Percentiles rank a stretch among this genome's conserved stretches.
phyloP scores from a whole-genome alignment of 192 early-diverging fungal genomes.

The Coemansia sp. region DNA sequence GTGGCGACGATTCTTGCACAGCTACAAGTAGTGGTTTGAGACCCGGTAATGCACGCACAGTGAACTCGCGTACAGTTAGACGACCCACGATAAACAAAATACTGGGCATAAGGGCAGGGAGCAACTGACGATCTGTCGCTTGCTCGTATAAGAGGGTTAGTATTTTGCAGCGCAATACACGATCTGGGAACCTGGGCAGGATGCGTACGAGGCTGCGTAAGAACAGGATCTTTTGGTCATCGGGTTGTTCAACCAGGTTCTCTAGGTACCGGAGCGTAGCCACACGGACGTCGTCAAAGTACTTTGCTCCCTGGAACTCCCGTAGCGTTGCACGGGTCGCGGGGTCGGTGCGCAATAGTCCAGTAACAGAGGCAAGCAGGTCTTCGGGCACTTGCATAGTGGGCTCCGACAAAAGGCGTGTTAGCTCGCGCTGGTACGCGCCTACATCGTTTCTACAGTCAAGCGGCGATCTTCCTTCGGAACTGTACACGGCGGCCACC shows the following conservation, averaged over 20 bases:
- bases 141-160: slow-evolving; percentile 69
- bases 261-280: slow-evolving; percentile 81
- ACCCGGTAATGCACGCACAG: slow-evolving; percentile 58
- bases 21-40: slow-evolving; percentile 61
- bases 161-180: slow-evolving; percentile 71
- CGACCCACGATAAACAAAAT: slow-evolving; percentile 71
- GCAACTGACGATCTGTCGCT: slow-evolving; percentile 70
- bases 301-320: slow-evolving; percentile 67
- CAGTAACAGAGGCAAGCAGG: slow-evolving; percentile 52
- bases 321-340: slow-evolving; percentile 58
- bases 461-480: slow-evolving; percentile 65
- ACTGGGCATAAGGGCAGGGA: slow-evolving; percentile 74
- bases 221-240: slow-evolving; percentile 76
- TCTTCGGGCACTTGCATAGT: slow-evolving; percentile 59
- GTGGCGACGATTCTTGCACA: slow-evolving; percentile 61
- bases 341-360: slow-evolving; percentile 59
- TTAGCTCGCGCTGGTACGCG: slow-evolving; percentile 62
- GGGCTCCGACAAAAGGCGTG: slow-evolving; percentile 34
- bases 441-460: slow-evolving; percentile 64
- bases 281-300: slow-evolving; percentile 79
- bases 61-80: slow-evolving; percentile 63
- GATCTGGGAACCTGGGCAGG: slow-evolving; percentile 69
- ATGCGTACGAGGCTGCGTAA: slow-evolving; percentile 73
- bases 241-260: slow-evolving; percentile 72
- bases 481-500: slow-evolving; percentile 64